Conservation (phyloP, 1,284 basidiomycete species). For the Papiliotrema flavescens region DNA sequence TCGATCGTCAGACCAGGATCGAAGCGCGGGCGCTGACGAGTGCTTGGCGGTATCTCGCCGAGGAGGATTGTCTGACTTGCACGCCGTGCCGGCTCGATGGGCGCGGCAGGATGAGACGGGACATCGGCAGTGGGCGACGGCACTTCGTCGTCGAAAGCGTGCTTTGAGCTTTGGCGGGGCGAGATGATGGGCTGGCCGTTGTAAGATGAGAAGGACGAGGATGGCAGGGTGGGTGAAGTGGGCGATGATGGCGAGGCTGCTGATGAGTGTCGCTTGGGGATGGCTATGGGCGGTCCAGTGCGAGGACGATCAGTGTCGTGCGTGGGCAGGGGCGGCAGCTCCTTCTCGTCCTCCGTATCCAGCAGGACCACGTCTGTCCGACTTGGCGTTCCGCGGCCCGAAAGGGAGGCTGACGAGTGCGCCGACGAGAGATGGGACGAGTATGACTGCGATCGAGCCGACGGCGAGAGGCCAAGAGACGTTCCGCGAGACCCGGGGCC, state of each 20-base stretch:
- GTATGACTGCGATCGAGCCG: neutral
- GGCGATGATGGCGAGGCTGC: neutral
- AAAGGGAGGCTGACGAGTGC: neutral
- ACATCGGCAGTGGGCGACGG: neutral
- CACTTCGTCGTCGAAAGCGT: neutral
- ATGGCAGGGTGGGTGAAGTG: constrained; percentile 9
- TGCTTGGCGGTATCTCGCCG: too few species aligned
- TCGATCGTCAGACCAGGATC: constrained; percentile 24
- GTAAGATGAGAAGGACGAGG: constrained; percentile 2
- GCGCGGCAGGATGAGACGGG: too few species aligned
- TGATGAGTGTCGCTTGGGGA: neutral
- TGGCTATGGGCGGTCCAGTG: neutral
- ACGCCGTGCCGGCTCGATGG: too few species aligned
- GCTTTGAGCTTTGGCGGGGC: constrained; percentile 14
- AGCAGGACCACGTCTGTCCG: too few species aligned
- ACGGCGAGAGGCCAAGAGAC: constrained; percentile 11
- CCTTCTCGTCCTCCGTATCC: neutral
- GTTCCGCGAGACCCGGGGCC: neutral
- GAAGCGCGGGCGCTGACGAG: neutral
- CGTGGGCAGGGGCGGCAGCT: neutral
- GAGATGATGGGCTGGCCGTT: constrained; percentile 10
- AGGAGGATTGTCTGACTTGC: too few species aligned
- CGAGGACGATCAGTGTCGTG: neutral
- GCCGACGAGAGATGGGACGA: neutral
- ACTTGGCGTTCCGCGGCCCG: too few species aligned